Evolutionary conservation across 2,329 filamentous ascomycete species (phyloP).

Genomic region (Exophiala xenobiotica): DNA sequence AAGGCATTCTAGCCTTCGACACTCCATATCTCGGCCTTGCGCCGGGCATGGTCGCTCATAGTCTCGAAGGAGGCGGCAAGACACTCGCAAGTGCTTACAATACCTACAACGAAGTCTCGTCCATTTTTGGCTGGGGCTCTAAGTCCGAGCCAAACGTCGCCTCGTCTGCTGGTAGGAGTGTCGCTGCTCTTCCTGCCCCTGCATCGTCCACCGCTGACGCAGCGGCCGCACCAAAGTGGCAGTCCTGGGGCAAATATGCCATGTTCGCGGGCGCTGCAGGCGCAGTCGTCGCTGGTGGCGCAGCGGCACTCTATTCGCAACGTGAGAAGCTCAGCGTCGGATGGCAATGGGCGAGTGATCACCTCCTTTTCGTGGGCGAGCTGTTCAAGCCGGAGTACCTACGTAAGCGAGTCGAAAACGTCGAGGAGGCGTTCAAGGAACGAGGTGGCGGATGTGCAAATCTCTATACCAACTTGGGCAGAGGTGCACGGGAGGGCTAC

Average conservation of each 20-base stretch:
- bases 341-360: constrained; percentile 79
- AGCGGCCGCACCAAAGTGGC: constrained; percentile 59
- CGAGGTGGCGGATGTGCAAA: constrained; percentile 63
- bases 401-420: constrained; percentile 66
- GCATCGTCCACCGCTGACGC: constrained; percentile 41
- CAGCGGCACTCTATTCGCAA: constrained; percentile 82
- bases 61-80: constrained; percentile 80
- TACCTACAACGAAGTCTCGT: constrained; percentile 63
- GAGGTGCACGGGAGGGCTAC: constrained; percentile 54
- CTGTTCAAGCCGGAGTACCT: constrained; percentile 82
- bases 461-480: constrained; percentile 80
- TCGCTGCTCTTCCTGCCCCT: constrained; percentile 35
- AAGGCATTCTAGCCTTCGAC: constrained; percentile 88
- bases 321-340: constrained; percentile 75
- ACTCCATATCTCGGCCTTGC: constrained; percentile 71
- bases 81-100: constrained; percentile 69
- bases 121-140: constrained; percentile 59
- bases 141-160: constrained; percentile 26
- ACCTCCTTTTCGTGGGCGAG: constrained; percentile 91
- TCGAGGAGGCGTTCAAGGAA: constrained; percentile 58
- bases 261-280: constrained; percentile 80
- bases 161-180: constrained; percentile 20
- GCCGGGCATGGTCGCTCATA: constrained; percentile 51
- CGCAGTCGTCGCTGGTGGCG: constrained; percentile 75
- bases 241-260: constrained; percentile 79